Conservation (phyloP, 2,329 filamentous ascomycete genomes). For the Claviceps cyperi region DNA sequence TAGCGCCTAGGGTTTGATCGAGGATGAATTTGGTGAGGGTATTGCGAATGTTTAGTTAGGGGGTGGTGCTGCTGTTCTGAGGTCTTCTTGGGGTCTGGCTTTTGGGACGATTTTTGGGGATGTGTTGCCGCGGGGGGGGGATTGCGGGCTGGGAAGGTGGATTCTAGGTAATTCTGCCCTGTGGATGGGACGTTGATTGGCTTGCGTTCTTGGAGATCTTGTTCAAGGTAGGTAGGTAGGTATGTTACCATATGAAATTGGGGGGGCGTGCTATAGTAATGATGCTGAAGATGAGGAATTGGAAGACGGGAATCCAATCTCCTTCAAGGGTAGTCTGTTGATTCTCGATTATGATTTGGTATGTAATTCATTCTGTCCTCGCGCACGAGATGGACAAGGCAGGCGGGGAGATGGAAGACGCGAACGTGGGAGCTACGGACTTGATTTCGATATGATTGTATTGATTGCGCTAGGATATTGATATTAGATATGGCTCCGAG, state of each 20-base stretch:
- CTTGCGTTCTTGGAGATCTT: no score
- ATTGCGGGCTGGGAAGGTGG: constrained; percentile 51
- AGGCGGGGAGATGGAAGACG: neutral
- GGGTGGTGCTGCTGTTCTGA: constrained; percentile 7
- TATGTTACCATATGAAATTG: constrained; percentile 62
- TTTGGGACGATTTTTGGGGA: constrained; percentile 15
- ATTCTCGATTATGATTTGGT: neutral
- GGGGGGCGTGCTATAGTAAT: constrained; percentile 66
- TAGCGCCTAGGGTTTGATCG: constrained; percentile 54
- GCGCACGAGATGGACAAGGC: no score
- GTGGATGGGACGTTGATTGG: constrained; percentile 4
- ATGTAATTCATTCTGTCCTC: neutral
- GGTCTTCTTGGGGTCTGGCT: neutral
- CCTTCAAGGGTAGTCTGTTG: constrained; percentile 21
- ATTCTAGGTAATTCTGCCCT: constrained; percentile 66
- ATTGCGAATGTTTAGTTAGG: constrained; percentile 48
- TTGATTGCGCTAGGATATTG: constrained; percentile 58
- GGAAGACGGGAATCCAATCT: constrained; percentile 53
- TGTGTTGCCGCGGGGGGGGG: neutral
- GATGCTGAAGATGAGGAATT: constrained; percentile 62
- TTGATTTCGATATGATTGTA: constrained; percentile 45
- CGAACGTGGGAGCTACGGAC: constrained; percentile 27
- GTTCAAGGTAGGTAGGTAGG: no score
- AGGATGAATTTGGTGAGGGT: constrained; percentile 52
- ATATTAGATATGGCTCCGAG: constrained; percentile 57